These are phyloP conservation scores for Irpex sp. DNA, from an alignment of 1,284 basidiomycete genomes.

Conservation along the genomic window DNA sequence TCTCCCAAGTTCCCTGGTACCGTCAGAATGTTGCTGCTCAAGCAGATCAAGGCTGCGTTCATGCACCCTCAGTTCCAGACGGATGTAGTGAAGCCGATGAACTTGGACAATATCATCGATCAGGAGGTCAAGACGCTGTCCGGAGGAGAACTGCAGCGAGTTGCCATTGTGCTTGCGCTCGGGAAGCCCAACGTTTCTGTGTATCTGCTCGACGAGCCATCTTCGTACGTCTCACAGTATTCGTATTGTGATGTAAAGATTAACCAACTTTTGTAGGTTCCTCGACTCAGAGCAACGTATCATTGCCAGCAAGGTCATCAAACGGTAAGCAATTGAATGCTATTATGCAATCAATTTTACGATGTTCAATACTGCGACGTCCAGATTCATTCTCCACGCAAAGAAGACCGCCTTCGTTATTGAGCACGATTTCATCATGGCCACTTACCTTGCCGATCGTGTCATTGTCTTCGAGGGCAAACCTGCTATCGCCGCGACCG, in stretches of 20 bases:
- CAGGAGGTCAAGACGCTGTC: slow-evolving; percentile 96
- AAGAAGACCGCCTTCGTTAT: slow-evolving; percentile 98
- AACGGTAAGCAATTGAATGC: slow-evolving; percentile 51
- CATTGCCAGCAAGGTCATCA: slow-evolving; percentile 94
- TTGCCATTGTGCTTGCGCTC: slow-evolving; percentile 89
- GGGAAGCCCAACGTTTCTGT: slow-evolving; percentile 81
- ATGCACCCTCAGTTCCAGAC: slow-evolving; percentile 98
- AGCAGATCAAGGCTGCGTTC: slow-evolving; percentile 91
- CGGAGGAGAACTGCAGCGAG: slow-evolving; percentile 94
- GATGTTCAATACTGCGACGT: slow-evolving; percentile 2
- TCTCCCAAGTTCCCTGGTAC: slow-evolving; percentile 94
- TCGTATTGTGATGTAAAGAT: neutral
- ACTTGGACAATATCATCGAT: slow-evolving; percentile 87
- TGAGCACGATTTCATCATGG: slow-evolving; percentile 98
- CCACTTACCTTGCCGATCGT: slow-evolving; percentile 94
- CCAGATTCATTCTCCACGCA: slow-evolving; percentile 84
- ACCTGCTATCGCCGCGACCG: slow-evolving; percentile 80
- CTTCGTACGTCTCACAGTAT: slow-evolving; percentile 41
- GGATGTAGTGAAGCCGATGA: slow-evolving; percentile 96
- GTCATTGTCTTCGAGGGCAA: slow-evolving; percentile 94
- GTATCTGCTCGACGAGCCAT: slow-evolving; percentile 87
- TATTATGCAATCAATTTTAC: neutral
- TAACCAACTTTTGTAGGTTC: slow-evolving; percentile 50
- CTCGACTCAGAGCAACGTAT: slow-evolving; percentile 98
- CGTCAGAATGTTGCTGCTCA: slow-evolving; percentile 88